A percentile compares a stretch with the other conserved stretches of the same genome.
phyloP scores from a whole-genome alignment of 2,329 filamentous ascomycete genomes.

The Phaeoacremonium minimum region DNA sequence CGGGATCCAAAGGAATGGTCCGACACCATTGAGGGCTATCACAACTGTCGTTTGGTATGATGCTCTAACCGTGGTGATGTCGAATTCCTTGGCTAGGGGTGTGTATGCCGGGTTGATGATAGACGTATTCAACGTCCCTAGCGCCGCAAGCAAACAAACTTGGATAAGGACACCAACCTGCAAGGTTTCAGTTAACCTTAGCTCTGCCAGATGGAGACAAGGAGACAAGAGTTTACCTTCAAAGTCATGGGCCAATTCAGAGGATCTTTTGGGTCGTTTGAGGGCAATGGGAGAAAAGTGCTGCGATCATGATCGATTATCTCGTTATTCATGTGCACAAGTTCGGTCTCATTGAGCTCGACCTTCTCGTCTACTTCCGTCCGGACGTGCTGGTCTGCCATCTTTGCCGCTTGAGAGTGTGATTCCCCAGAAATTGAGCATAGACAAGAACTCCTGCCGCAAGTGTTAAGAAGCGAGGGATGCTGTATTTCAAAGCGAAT shows the following conservation, averaged over 20 bases:
- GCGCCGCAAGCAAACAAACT: constrained; percentile 18
- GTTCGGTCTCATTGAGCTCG: not conserved
- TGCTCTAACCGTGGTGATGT: constrained; percentile 13
- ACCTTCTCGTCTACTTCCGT: constrained; percentile 2
- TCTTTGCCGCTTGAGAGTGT: too few relatives aligned
- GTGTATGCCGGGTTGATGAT: constrained; percentile 18
- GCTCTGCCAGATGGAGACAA: not conserved
- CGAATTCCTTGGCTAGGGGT: constrained; percentile 14
- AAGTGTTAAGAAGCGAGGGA: too few relatives aligned
- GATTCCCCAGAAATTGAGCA: too few relatives aligned
- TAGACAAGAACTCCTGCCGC: too few relatives aligned
- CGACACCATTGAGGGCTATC: constrained; percentile 17
- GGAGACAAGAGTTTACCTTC: constrained; percentile 2
- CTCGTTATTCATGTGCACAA: not conserved
- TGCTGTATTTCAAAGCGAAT: too few relatives aligned
- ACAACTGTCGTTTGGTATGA: constrained; percentile 20
- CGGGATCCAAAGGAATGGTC: constrained; percentile 14
- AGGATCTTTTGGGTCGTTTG: constrained; percentile 3
- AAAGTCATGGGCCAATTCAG: constrained; percentile 5
- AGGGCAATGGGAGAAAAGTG: constrained; percentile 2
- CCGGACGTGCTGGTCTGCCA: too few relatives aligned
- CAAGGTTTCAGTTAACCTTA: constrained; percentile 11
- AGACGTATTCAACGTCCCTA: constrained; percentile 17
- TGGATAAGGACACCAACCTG: constrained; percentile 21
- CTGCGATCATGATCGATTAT: constrained; percentile 2